Evolutionary conservation across 1,284 basidiomycete species (phyloP).

Genomic region (Meripilus lineatus): DNA sequence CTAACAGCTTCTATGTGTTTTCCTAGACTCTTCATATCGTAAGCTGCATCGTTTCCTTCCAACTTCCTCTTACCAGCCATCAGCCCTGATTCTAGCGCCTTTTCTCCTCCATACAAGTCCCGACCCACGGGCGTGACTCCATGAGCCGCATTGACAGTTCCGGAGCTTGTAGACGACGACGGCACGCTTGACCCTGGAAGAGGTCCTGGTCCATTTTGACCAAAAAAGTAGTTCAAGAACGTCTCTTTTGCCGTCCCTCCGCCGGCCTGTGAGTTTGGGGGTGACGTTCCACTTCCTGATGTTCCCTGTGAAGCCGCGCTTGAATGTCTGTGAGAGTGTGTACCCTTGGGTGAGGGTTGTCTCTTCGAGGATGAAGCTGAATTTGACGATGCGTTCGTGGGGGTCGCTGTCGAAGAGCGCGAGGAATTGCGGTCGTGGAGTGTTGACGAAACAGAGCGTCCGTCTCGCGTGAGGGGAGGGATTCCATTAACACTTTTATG

Average conservation of each 20-base stretch:
- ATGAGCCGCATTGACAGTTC: not conserved
- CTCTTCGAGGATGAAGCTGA: not conserved
- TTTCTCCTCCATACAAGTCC: conserved; percentile 53
- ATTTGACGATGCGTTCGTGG: not conserved
- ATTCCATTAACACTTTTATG: conserved; percentile 45
- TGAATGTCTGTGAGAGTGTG: conserved; percentile 31
- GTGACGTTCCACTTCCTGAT: too few relatives aligned
- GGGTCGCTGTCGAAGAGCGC: conserved; percentile 26
- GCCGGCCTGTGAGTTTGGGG: conserved; percentile 23
- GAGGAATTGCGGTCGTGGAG: conserved; percentile 59
- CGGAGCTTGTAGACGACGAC: conserved; percentile 8
- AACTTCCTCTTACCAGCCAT: conserved; percentile 61
- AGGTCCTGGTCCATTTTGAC: conserved; percentile 71
- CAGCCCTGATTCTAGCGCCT: conserved; percentile 47
- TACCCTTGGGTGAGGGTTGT: conserved; percentile 10
- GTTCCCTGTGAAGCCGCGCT: too few relatives aligned
- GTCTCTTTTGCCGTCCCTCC: conserved; percentile 69
- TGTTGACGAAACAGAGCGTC: conserved; percentile 77
- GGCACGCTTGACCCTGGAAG: conserved; percentile 48
- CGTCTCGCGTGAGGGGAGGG: conserved; percentile 46
- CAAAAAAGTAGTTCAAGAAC: conserved; percentile 96
- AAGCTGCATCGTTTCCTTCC: conserved; percentile 83
- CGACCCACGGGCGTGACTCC: conserved; percentile 36
- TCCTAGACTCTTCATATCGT: conserved; percentile 98
- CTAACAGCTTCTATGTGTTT: conserved; percentile 92